phyloP scores from a whole-genome alignment of 768 basidiomycete species.

The Royoungia palumana region DNA sequence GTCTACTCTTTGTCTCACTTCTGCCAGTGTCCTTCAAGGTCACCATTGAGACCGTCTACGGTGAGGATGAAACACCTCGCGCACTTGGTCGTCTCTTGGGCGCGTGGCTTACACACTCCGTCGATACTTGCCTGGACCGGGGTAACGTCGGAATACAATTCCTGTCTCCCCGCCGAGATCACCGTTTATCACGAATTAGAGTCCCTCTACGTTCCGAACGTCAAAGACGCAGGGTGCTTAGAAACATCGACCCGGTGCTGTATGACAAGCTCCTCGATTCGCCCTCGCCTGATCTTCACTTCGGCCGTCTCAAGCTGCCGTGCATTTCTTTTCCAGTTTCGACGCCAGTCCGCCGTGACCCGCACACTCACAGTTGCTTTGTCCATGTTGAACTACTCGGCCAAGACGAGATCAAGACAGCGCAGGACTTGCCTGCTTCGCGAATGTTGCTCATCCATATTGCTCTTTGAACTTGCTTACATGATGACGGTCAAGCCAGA shows the following conservation, averaged over 20 bases:
- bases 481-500: too few species aligned
- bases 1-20: too few species aligned
- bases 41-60: constrained; percentile 18
- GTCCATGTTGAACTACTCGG: not conserved
- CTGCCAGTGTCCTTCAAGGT: too few species aligned
- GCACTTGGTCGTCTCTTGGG: constrained; percentile 22
- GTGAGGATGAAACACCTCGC: constrained; percentile 15
- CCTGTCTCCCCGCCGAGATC: constrained; percentile 20
- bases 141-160: constrained; percentile 16
- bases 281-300: constrained; percentile 2
- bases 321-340: constrained; percentile 9
- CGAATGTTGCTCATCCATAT: constrained; percentile 12
- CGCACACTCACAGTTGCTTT: not conserved
- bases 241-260: not conserved
- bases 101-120: constrained; percentile 10
- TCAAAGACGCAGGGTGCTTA: not conserved
- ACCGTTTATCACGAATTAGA: constrained; percentile 7
- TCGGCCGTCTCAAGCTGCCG: constrained; percentile 11
- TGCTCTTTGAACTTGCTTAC: too few species aligned
- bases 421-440: constrained; percentile 3
- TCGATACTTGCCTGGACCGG: constrained; percentile 22
- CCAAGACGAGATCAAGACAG: constrained; percentile 3
- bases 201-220: constrained; percentile 1
- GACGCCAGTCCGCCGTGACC: not conserved
- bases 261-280: constrained; percentile 4